phyloP scores from a whole-genome alignment of 192 early-diverging fungal genomes.

The Funneliformis mosseae region DNA sequence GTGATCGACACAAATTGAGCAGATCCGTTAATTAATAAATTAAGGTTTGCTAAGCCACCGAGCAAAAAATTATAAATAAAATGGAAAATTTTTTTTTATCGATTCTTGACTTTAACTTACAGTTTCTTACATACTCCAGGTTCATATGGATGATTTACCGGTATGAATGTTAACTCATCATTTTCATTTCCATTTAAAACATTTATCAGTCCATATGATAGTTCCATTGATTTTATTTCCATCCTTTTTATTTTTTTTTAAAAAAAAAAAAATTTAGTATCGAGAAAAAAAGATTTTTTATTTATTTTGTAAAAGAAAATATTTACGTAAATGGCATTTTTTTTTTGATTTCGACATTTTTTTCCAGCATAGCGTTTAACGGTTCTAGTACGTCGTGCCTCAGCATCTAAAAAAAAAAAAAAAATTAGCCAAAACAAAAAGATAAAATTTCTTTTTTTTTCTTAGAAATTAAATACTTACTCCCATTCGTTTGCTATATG shows the following conservation, averaged over 20 bases:
- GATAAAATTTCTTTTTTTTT: neutral
- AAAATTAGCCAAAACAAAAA: neutral
- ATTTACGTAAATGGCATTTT: conserved; percentile 60
- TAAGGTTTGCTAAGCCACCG: neutral
- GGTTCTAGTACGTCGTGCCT: conserved; percentile 61
- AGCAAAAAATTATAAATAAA: conserved; percentile 9
- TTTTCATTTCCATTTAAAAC: conserved; percentile 68
- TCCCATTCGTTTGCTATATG: conserved; percentile 63
- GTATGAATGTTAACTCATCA: conserved; percentile 71
- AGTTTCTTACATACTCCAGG: conserved; percentile 48
- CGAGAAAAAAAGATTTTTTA: neutral
- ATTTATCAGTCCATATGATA: conserved; percentile 49
- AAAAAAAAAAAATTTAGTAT: neutral
- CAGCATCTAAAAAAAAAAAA: conserved; percentile 50
- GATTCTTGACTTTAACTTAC: conserved; percentile 39
- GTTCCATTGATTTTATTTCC: conserved; percentile 57
- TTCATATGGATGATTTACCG: conserved; percentile 55
- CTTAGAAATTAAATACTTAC: conserved; percentile 41
- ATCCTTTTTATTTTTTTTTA: too few relatives aligned
- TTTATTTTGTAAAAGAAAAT: neutral
- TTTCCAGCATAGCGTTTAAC: conserved; percentile 43
- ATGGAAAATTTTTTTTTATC: neutral
- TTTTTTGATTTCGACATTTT: conserved; percentile 40
- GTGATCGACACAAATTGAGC: neutral
- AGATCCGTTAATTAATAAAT: neutral